Evolutionary conservation across 169 alveolate genomes (phyloP).

Genomic region (Besnoitia besnoiti): DNA sequence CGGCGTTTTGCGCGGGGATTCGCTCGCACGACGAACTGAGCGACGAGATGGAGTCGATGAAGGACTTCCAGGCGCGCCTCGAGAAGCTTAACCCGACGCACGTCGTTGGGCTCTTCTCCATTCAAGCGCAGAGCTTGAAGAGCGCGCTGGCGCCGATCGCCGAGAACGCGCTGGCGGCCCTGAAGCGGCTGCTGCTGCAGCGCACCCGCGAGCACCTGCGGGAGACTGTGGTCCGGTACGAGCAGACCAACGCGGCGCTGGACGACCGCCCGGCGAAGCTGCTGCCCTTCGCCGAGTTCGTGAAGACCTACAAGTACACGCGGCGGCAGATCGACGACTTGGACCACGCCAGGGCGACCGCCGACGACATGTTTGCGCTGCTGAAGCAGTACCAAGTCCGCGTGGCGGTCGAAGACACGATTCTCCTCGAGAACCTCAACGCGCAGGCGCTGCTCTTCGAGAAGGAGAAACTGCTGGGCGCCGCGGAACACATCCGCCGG

Average conservation of each 20-base stretch:
- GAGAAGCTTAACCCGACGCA: conserved; percentile 67
- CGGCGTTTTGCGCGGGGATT: conserved; percentile 39
- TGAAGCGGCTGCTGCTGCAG: conserved; percentile 63
- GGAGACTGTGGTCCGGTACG: conserved; percentile 41
- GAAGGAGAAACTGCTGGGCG: conserved; percentile 62
- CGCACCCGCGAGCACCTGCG: conserved; percentile 66
- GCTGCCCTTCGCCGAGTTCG: conserved; percentile 55
- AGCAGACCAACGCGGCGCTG: conserved; percentile 51
- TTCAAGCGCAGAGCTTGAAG: conserved; percentile 56
- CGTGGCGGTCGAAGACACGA: conserved; percentile 65
- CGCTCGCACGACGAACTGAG: conserved; percentile 64
- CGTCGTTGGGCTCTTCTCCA: conserved; percentile 66
- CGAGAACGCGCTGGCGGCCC: conserved; percentile 63
- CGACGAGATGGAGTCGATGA: conserved; percentile 61
- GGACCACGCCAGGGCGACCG: conserved; percentile 41
- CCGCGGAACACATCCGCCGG: conserved; percentile 64
- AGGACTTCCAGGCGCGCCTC: conserved; percentile 62
- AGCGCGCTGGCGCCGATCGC: conserved; percentile 52
- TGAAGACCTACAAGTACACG: conserved; percentile 53
- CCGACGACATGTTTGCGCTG: conserved; percentile 66
- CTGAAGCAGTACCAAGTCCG: conserved; percentile 66
- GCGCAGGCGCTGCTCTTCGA: conserved; percentile 54
- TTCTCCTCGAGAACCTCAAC: conserved; percentile 63
- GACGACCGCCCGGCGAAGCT: conserved; percentile 60
- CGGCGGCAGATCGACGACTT: conserved; percentile 56